A percentile compares a stretch with the other conserved stretches of the same genome.
phyloP scores from a whole-genome alignment of 495 filamentous ascomycete species.

The Schizothecium vesticola region DNA sequence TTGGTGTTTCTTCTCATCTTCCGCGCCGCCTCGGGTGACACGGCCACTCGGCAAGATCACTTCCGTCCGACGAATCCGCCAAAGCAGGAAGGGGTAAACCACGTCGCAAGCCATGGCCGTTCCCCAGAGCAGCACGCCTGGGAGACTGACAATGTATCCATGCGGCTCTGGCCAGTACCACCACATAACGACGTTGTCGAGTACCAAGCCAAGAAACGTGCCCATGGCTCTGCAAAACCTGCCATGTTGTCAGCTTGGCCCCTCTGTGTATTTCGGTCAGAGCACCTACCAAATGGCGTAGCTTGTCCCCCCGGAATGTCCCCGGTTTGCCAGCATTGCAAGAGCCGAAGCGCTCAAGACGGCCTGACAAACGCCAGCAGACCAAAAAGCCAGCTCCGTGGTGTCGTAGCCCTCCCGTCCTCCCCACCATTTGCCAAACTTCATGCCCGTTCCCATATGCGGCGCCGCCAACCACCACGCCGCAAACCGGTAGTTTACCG shows the following conservation, averaged over 20 bases:
- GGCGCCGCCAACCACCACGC: neutral
- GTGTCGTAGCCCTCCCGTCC: neutral
- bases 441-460: neutral
- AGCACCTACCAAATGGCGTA: neutral
- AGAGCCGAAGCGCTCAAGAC: neutral
- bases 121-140: slow-evolving; percentile 32
- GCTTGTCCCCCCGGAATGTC: neutral
- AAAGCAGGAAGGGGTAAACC: slow-evolving; percentile 35
- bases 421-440: neutral
- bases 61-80: slow-evolving; percentile 29
- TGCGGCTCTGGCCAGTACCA: slow-evolving; percentile 41
- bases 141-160: slow-evolving; percentile 31
- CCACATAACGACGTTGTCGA: slow-evolving; percentile 30
- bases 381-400: neutral
- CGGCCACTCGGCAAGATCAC: slow-evolving; percentile 7
- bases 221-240: slow-evolving; percentile 21
- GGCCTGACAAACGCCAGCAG: neutral
- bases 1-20: neutral
- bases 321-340: neutral
- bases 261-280: neutral
- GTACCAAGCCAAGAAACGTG: slow-evolving; percentile 30
- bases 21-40: neutral
- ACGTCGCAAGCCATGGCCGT: slow-evolving; percentile 32
- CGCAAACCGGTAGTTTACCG: slow-evolving; percentile 29
- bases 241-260: neutral